Evolutionary conservation across 108 stramenopile species (phyloP).

Genomic region (Conticribra guillardii): DNA sequence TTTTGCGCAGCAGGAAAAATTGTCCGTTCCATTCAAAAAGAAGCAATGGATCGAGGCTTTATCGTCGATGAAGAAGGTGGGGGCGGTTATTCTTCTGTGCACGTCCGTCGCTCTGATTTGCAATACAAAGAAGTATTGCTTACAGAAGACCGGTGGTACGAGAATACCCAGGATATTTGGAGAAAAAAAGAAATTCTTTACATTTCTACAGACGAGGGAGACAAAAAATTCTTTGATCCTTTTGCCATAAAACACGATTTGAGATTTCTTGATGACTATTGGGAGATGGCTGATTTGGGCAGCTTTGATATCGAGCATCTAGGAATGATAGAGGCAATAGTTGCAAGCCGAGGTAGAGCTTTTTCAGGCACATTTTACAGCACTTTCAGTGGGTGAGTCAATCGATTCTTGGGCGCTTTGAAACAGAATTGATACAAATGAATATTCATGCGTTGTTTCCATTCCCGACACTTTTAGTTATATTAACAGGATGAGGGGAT

Average conservation of each 20-base stretch:
- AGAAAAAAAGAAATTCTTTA: constrained; percentile 63
- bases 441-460: background rate
- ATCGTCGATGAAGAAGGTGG: constrained; percentile 60
- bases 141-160: constrained; percentile 73
- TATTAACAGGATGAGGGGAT: constrained; percentile 84
- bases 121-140: constrained; percentile 86
- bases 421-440: background rate
- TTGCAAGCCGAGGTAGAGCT: constrained; percentile 82
- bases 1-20: constrained; percentile 90
- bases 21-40: constrained; percentile 72
- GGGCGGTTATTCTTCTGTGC: constrained; percentile 84
- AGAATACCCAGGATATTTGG: constrained; percentile 78
- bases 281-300: constrained; percentile 64
- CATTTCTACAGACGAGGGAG: constrained; percentile 85
- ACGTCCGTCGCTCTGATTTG: constrained; percentile 88
- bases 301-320: constrained; percentile 82
- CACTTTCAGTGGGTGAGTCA: constrained; percentile 91
- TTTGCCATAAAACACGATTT: constrained; percentile 71
- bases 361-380: constrained; percentile 93
- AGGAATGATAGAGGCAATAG: constrained; percentile 96
- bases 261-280: constrained; percentile 83
- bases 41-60: constrained; percentile 58
- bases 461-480: constrained; percentile 31
- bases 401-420: constrained; percentile 35
- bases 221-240: constrained; percentile 80